Base-by-base conservation (phyloP, 2,329 filamentous ascomycete genomes). In the Pezizomycotina sp. region DNA sequence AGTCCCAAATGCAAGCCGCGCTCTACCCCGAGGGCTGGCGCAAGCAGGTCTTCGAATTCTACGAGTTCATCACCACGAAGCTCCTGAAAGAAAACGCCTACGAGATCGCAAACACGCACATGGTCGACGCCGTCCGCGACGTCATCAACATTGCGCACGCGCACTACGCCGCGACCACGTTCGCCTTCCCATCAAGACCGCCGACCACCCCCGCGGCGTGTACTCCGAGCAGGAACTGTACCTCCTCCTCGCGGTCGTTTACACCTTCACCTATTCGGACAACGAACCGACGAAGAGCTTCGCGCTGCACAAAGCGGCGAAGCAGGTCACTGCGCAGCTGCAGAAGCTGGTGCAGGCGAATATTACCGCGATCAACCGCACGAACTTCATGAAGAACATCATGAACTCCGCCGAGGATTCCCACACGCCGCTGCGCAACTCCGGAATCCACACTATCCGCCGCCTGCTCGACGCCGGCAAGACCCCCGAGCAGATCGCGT, bases 111-210 rank as follows among this genome's bases (percentile, higher is more conserved):
- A 66, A 66, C 6, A 63, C 19, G 15, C 36, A 34, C 36, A 74
- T 80, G 52, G 66, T 82, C 25, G 80, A 89, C 48, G 63, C 84
- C 64, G 66, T 68, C 21, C 61, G 67, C 38, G 68, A 71, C 53
- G 55, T 70, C 27, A 63, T 64, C 15, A 69, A 69, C 45, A 50
- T 69, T 3, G 64, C 64, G 3, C 63, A 65, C 31, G 60, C 67
- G n/a, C 62, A 66, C 46, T 69, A 69, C 41, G 65, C 64, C 6
- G 60, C 67, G 10, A 62, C 62, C 21, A 51, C 69, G 31, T 69
- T 69, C 48, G 62, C 60, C n/a, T 53, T 71, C 66, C 66, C 1
- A 53, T 71, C 45, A 69, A 69, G 55, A 66, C 63, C 4, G 59
- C 61, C 29, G 59, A 64, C 32, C 59, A 60, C 40, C 60, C 65